Evolutionary conservation across 225 moss, liverwort and hornwort species (phyloP).

Genomic region (Sphagnum tenellum): DNA sequence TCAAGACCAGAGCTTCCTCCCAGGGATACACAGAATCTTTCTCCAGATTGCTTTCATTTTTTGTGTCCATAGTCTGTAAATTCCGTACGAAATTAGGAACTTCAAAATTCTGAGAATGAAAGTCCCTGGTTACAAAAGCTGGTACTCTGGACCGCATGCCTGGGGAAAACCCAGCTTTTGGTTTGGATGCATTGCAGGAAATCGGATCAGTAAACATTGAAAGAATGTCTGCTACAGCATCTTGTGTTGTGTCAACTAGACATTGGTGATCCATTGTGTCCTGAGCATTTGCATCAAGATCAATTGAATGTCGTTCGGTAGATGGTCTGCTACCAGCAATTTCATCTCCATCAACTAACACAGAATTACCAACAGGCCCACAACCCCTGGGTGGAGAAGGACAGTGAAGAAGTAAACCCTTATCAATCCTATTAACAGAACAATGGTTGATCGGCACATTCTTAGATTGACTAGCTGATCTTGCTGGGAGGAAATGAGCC

Average conservation of each 20-base stretch:
- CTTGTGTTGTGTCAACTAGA: constrained; percentile 26
- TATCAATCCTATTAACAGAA: constrained; percentile 7
- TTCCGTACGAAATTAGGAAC: too few relatives aligned
- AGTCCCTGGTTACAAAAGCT: constrained; percentile 2
- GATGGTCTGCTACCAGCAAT: not conserved
- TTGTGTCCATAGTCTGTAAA: not conserved
- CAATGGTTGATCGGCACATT: not conserved
- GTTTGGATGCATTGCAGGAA: constrained; percentile 13
- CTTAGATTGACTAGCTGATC: constrained; percentile 1
- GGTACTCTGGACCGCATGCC: constrained; percentile 4
- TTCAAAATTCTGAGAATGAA: constrained; percentile 15
- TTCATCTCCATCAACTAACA: constrained; percentile 8
- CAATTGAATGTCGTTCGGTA: not conserved
- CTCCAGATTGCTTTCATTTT: constrained; percentile 26
- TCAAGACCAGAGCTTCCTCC: constrained; percentile 48
- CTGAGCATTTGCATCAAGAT: constrained; percentile 11
- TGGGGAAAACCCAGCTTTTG: constrained; percentile 3
- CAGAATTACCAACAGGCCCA: constrained; percentile 1
- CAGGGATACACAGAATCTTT: constrained; percentile 51
- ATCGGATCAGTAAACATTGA: constrained; percentile 41
- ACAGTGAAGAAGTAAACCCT: not conserved
- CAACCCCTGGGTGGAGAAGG: not conserved
- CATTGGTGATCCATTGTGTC: constrained; percentile 17
- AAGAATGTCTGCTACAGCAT: constrained; percentile 36
- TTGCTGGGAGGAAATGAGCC: not conserved